Base-by-base conservation (phyloP, 106 monocot genomes). In the Gastrodia elata region DNA sequence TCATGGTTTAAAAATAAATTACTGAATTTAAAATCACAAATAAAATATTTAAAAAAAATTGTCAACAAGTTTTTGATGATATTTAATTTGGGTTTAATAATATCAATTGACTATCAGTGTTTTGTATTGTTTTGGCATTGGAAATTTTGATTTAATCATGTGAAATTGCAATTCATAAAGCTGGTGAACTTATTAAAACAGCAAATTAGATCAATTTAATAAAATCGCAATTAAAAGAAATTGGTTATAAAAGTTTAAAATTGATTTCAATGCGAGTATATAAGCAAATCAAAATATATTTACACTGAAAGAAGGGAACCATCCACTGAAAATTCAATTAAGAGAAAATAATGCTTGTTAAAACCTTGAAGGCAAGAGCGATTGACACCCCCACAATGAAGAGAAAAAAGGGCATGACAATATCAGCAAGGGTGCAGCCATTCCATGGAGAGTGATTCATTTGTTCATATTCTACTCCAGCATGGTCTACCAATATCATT, bases 381-480 rank as follows among this genome's bases (percentile, higher is more conserved):
- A 85, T 68, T 30, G 85, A 74, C 6, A 85, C 81, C 8, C 85
- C 85, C 9, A 85, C 78, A 28, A 85, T 85, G 72, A 85, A 85
- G 68, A 81, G 81, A 28, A 85, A 85, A 67, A 85, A 85, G 55
- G 85, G 85, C 85, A 85, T 78, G 58, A 85, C 85, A 25, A 85
- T 75, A 59, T 85, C 85, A 0, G 81, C 81, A 39, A 85, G 81
- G 2, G 78, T 85, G 75, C 85, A 85, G 3, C 85, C 85, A 46
- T 81, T 78, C 85, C 85, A 85, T 25, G 85, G 85, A 3, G 85
- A 81, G 30, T 85, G 85, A 81, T 85, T 78, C 3, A 85, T 85
- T 42, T 43, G 46, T 41, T 71, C 78, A 37, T 85, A 85, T 0
- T 71, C 75, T 20, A 34, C 78, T 15, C 85, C 81, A 13, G 81